Percentiles rank a stretch among this genome's conserved stretches.
Conservation (phyloP, 169 alveolate genomes). For the Neospora caninum region DNA sequence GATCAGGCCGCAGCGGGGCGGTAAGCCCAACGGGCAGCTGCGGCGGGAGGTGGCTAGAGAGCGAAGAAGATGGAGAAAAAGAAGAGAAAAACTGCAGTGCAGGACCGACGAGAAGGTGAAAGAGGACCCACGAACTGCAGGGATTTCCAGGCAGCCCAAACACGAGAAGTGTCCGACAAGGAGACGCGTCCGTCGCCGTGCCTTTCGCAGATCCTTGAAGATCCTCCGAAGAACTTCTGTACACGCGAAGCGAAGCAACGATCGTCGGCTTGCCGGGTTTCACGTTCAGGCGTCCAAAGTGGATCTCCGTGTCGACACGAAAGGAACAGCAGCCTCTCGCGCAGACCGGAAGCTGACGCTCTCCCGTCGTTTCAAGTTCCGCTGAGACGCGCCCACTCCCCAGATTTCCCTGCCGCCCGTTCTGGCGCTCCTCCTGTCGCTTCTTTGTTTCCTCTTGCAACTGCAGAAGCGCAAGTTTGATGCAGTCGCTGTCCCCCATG, state of each 20-base stretch:
- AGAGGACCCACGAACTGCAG: slow-evolving; percentile 36
- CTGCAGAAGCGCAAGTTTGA: slow-evolving; percentile 37
- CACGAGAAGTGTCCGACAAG: neutral
- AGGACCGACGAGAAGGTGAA: slow-evolving; percentile 16
- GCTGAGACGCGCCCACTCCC: no score
- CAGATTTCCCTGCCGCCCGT: neutral
- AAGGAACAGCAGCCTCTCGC: neutral
- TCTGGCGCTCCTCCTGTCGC: neutral
- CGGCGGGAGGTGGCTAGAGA: neutral
- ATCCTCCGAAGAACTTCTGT: neutral
- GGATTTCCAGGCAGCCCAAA: slow-evolving; percentile 33
- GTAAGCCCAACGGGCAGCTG: neutral
- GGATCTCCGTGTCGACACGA: neutral
- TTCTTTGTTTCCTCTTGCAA: neutral
- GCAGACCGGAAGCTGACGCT: neutral
- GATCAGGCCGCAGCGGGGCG: neutral
- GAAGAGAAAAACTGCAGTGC: slow-evolving; percentile 26
- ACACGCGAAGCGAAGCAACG: neutral
- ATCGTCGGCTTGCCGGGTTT: slow-evolving; percentile 34
- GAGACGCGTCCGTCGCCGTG: neutral
- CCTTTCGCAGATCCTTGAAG: neutral
- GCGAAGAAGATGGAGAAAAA: slow-evolving; percentile 4
- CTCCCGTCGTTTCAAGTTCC: neutral
- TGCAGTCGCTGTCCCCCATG: slow-evolving; percentile 40
- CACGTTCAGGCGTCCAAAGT: slow-evolving; percentile 29